Evolutionary conservation across 768 basidiomycete species (phyloP), one percentile per base, ranked within the genome.

Genomic region (Lactarius deliciosus): DNA sequence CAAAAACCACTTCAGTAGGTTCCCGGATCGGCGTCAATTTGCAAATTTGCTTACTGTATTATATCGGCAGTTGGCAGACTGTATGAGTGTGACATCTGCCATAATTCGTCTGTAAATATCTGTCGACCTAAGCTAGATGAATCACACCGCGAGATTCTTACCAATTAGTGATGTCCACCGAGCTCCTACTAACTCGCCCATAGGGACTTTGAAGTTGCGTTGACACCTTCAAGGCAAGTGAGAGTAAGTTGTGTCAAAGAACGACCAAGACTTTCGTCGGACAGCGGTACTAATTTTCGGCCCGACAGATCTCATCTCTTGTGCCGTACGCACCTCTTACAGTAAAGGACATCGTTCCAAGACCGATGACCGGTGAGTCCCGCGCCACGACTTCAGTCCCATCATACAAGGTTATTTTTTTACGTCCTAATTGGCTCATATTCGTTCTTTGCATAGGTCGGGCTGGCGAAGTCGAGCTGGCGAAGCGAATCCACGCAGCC

Each of bases 331-430:
- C 34, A 11, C 45, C 20, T 61, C 43, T 50, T 50, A 16, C n/a
- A 36, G 32, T 32, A 20, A 22, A 47, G 11, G 38, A 61, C 32
- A 34, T 43, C 28, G 59, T 43, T 50, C 54, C 60, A 36, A 30
- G 41, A 53, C 61, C 20, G 45, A 32, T 63, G 65, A 40, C 57
- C 57, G 65, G 47, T 57, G 45, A 53, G 56, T 18, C 45, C 60
- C 61, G 60, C 61, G 56, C 57, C 50, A 54, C 57, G 65, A 45
- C 34, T 20, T 63, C 34, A 30, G 22, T 59, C 38, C 30, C 10
- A 28, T 62, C 60, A 57, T 15, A 25, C 34, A 45, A 9, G 25
- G 43, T 40, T 40, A 8, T 22, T 38, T 22, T 22, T 41, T 64
- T 58, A 62, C 53, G 53, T 62, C 50, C 25, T 40, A 38, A 54